Percentiles rank a stretch among this genome's conserved stretches.
phyloP scores from a whole-genome alignment of 2,329 filamentous ascomycete species.

The Zasmidium citrigriseum region DNA sequence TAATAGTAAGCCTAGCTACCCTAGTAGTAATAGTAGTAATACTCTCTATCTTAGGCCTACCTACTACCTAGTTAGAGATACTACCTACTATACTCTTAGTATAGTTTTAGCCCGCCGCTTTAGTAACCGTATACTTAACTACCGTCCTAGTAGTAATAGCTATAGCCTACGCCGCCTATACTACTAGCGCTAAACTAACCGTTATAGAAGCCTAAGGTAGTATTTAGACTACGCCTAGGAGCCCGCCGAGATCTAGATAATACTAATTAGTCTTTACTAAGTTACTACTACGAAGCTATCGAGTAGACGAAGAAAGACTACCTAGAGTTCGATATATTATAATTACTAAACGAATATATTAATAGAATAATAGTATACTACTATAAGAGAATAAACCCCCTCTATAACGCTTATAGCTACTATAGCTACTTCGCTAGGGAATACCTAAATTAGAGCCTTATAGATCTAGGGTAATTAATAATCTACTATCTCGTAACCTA shows the following conservation, averaged over 20 bases:
- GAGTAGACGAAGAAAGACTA: background rate
- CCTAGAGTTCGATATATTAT: background rate
- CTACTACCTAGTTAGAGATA: background rate
- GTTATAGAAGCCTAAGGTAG: too few species aligned
- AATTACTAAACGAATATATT: background rate
- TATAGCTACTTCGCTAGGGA: background rate
- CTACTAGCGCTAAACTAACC: too few species aligned
- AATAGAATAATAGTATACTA: background rate
- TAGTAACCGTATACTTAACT: too few species aligned
- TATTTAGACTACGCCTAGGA: too few species aligned
- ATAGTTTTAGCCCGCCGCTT: background rate
- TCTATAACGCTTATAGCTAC: background rate
- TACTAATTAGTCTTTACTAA: too few species aligned
- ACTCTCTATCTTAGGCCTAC: background rate
- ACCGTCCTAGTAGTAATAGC: too few species aligned
- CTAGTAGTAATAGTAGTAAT: background rate
- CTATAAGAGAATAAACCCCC: background rate
- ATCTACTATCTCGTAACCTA: background rate
- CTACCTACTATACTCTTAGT: background rate
- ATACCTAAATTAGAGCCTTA: background rate
- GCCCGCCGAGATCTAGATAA: too few species aligned
- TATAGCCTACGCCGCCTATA: too few species aligned
- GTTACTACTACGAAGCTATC: too few species aligned
- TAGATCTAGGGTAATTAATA: background rate
- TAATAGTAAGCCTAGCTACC: background rate